phyloP scores from a whole-genome alignment of 345 rosid species.

The Schrenkiella parvula region DNA sequence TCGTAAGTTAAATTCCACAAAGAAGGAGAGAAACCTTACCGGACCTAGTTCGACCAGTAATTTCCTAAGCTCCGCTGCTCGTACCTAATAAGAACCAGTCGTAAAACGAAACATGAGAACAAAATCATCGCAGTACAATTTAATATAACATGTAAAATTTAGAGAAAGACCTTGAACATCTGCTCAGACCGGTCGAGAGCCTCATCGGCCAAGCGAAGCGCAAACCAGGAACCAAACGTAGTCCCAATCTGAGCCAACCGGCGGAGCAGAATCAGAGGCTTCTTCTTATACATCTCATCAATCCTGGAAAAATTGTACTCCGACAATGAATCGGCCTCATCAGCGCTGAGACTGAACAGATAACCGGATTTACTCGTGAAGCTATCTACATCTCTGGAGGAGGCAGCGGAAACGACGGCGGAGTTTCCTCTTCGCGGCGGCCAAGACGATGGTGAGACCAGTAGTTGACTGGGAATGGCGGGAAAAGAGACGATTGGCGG shows the following conservation, averaged over 20 bases:
- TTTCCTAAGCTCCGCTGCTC: conserved; percentile 87
- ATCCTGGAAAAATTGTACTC: conserved; percentile 56
- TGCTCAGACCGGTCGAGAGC: conserved; percentile 57
- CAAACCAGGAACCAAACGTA: conserved; percentile 79
- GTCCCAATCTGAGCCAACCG: conserved; percentile 65
- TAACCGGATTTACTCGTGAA: conserved; percentile 89
- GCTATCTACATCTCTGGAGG: conserved; percentile 47
- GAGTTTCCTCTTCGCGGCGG: conserved; percentile 20
- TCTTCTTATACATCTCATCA: conserved; percentile 50
- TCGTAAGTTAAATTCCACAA: background rate
- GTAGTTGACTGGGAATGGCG: conserved; percentile 31
- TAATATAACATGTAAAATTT: background rate
- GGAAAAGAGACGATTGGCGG: conserved; percentile 37
- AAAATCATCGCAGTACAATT: background rate
- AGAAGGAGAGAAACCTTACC: conserved; percentile 40
- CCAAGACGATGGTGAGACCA: background rate
- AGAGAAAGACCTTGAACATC: conserved; percentile 61
- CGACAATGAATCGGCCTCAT: conserved; percentile 56
- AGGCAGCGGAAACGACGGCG: conserved; percentile 27
- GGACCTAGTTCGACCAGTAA: conserved; percentile 86
- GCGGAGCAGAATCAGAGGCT: conserved; percentile 65
- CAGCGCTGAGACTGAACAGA: conserved; percentile 56
- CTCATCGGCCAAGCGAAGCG: conserved; percentile 55
- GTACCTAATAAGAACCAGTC: conserved; percentile 43
- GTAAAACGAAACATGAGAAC: background rate